Evolutionary conservation across 2,329 filamentous ascomycete species (phyloP).

Genomic region (Alternaria dauci): DNA sequence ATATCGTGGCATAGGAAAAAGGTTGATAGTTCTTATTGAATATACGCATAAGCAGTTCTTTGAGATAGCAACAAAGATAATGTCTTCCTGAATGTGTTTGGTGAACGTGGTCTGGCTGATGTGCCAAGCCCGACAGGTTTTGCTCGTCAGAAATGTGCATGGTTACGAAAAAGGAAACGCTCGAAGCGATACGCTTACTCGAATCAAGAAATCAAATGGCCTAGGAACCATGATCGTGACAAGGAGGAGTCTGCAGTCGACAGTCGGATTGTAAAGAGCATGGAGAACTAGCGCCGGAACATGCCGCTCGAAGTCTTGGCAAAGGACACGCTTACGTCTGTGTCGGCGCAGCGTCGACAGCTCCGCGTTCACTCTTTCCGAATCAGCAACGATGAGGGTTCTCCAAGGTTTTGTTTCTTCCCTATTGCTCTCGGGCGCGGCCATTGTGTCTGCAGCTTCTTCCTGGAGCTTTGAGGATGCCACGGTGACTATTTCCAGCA

Average conservation of each 20-base stretch:
- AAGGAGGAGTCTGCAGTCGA: too few relatives aligned
- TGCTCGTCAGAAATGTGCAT: too few relatives aligned
- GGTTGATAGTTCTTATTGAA: not conserved
- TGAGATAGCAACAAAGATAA: not conserved
- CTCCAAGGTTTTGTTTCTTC: slow-evolving; percentile 54
- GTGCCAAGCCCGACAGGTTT: not conserved
- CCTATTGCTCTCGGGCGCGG: slow-evolving; percentile 52
- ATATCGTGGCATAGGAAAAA: not conserved
- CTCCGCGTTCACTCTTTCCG: slow-evolving; percentile 38
- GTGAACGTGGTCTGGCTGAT: not conserved
- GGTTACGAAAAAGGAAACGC: too few relatives aligned
- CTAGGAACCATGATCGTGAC: too few relatives aligned
- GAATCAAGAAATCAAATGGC: too few relatives aligned
- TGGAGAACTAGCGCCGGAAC: slow-evolving; percentile 15
- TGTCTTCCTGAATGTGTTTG: not conserved
- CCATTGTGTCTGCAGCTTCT: slow-evolving; percentile 58
- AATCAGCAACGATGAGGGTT: slow-evolving; percentile 52
- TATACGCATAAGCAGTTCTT: not conserved
- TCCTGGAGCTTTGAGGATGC: slow-evolving; percentile 80
- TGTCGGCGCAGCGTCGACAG: slow-evolving; percentile 27
- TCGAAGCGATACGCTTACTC: too few relatives aligned
- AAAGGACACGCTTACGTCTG: slow-evolving; percentile 31
- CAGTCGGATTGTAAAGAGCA: not conserved
- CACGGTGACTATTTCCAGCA: slow-evolving; percentile 69
- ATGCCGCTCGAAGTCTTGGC: slow-evolving; percentile 22